Evolutionary conservation across 345 rosid genomes (phyloP), one percentile per base, ranked within the genome.

Genomic region (Lepidium sativum): DNA sequence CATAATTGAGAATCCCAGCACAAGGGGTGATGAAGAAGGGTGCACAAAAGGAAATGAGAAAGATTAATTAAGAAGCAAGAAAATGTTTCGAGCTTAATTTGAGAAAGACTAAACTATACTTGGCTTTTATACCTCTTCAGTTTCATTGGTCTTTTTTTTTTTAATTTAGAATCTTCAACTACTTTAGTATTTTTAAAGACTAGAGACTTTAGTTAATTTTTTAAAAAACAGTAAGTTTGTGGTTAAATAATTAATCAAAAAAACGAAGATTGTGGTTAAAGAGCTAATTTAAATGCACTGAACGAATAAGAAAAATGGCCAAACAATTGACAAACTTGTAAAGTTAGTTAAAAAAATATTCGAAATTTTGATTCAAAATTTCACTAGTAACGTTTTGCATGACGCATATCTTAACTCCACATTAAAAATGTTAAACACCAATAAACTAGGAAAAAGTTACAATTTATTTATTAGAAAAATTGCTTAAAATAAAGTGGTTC

Each of bases 1-100:
- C 78, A 42, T 74, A 74, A 0, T 63, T 74, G 54, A 74, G 56
- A 63, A 69, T 74, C 2, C 51, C 41, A 49, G 70, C 39, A 63
- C 78, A 74, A 74, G 78, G 32, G 69, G 38, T 55, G 52, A 48
- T 17, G 69, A 39, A 47, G 69, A 50, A 57, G 60, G 38, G 1
- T 65, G 55, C 38, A 50, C 54, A 50, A 54, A 7, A 35, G 61
- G 10, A 17, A 40, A 27, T 27, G 50, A 64, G 16, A 25, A 13
- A 12, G 29, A 52, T 40, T 27, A 27, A 27, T n/a, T n/a, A n/a
- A 27, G 31, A 27, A 25, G 40, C 17, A 51, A 51, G 16, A 15
- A 50, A 37, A 6, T 27, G 3, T 15, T 25, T 38, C 4, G 13
- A 39, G 58, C n/a, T 15, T 27, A 27, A 27, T 5, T 32, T 40